Base-by-base conservation (phyloP, 257 asterid species). In the Lycium barbarum region DNA sequence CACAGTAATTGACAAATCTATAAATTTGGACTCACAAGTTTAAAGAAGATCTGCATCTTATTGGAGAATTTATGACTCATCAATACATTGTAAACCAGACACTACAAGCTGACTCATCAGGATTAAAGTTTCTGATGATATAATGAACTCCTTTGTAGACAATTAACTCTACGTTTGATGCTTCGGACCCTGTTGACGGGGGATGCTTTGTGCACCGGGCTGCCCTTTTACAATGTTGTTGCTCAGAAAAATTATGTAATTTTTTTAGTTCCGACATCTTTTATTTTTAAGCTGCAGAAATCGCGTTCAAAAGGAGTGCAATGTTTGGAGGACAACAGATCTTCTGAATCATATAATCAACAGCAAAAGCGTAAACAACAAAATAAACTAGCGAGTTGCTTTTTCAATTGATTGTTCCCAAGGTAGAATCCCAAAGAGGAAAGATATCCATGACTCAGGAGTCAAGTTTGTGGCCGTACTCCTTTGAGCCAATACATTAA, bases 51-150 rank as follows among this genome's bases (percentile, higher is more conserved):
- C 82, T 13, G 45, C 65, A 33, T 26, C 65, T 76, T 53, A 26
- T 13, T 17, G 26, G 47, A 76, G 17, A 76, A 76, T 76, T 68
- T 26, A 12, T 76, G 47, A 53, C 63, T 51, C 82, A 26, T 14
- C 15, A 76, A 7, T 26, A 76, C 65, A 51, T 15, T 76, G 20
- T 13, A 76, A 51, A 26, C 65, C 82, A 53, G 82, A 76, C 51
- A 76, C 47, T 33, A 76, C 49, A 76, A 26, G 26, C 65, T 53
- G 63, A 51, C 62, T 76, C 82, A 14, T 49, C 62, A 76, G 40
- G 63, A 51, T 5, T 26, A 51, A 76, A 76, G 62, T 26, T 76
- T 76, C 82, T 76, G 82, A 76, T 14, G 43, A 63, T 49, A 26
- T 51, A 47, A 53, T 51, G 63, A 76, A 76, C 47, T 22, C 22